Base-by-base conservation (phyloP, 2,329 filamentous ascomycete species). In the Xylaria sp. region DNA sequence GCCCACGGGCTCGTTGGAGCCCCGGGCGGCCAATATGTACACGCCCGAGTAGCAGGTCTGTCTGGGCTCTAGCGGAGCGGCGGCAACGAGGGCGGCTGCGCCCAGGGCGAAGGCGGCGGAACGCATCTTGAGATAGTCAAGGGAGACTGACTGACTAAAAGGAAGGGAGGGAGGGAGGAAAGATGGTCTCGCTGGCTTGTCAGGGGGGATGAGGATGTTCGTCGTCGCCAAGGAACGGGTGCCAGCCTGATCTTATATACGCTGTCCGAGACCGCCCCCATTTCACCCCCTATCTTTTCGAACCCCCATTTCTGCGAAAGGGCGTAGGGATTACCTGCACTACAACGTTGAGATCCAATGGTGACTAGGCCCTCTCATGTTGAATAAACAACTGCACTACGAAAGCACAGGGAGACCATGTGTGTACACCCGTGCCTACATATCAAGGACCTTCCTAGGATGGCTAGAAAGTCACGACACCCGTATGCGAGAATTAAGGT, bases 11-110 rank as follows among this genome's bases (percentile, higher is more conserved):
- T 71, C 67, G 3, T 34, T 41, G 2, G 69, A 71, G 41, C 69
- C 69, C 23, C 69, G 69, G 69, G 69, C 69, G 9, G 64, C 69
- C 18, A 71, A 63, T 53, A 71, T 69, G 65, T 71, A 71, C 10
- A 71, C 23, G 8, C 69, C 69, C 15, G 64, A 66, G 41, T 63
- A 63, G 39, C 69, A 71, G 32, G 69, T 69, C 63, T 3, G 65
- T 41, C 32, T 63, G 52, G 34, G 30, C 46, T 36, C 34, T 13
- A 25, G 34, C 30, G 2, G 67, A 64, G 12, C 12, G 25, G 69
- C 69, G 36, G 69, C 60, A 10, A 55, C 62, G 23, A 63, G 32
- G 36, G 58, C 61, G 34, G 58, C 67, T 32, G 66, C 46, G 45
- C 67, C 67, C 39, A 70, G 45, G 53, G 36, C 36, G 53, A 50